Conservation (phyloP, 441 rosid genomes). For the Corymbia citriodora region DNA sequence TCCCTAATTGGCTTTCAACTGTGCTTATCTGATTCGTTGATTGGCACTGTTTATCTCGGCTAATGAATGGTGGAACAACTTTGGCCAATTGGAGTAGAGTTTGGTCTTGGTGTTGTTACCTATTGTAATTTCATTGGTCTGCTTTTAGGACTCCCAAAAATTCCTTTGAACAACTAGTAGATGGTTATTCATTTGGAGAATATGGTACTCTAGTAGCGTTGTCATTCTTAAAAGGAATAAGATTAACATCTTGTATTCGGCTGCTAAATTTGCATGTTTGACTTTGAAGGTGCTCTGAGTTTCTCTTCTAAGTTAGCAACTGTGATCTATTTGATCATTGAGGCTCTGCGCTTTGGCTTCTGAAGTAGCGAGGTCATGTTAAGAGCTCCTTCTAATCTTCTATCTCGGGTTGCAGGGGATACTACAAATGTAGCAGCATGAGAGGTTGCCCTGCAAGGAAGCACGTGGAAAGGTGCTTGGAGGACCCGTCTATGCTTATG, state of each 20-base stretch:
- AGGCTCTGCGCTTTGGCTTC: background rate
- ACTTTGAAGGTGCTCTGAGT: background rate
- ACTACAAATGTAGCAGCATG: constrained; percentile 96
- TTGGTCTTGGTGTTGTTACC: background rate
- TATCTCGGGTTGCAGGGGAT: constrained; percentile 56
- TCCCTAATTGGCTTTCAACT: background rate
- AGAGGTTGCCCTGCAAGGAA: constrained; percentile 99
- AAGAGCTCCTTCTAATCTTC: background rate
- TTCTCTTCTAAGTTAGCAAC: background rate
- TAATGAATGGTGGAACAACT: background rate
- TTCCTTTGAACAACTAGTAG: background rate
- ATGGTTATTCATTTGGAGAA: background rate
- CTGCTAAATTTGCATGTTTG: background rate
- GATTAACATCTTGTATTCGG: background rate
- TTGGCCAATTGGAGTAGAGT: background rate
- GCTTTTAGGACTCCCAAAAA: background rate
- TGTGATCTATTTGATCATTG: background rate
- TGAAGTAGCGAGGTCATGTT: background rate
- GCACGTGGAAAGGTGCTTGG: constrained; percentile 94
- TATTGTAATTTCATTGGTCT: background rate
- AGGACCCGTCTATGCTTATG: constrained; percentile 84
- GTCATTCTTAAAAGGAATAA: background rate
- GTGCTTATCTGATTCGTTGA: background rate
- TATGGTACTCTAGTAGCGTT: background rate
- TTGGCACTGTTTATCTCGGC: background rate